Evolutionary conservation across 495 filamentous ascomycete genomes (phyloP), one percentile per base, ranked within the genome.

Genomic region (Aspergillus homomorphus): DNA sequence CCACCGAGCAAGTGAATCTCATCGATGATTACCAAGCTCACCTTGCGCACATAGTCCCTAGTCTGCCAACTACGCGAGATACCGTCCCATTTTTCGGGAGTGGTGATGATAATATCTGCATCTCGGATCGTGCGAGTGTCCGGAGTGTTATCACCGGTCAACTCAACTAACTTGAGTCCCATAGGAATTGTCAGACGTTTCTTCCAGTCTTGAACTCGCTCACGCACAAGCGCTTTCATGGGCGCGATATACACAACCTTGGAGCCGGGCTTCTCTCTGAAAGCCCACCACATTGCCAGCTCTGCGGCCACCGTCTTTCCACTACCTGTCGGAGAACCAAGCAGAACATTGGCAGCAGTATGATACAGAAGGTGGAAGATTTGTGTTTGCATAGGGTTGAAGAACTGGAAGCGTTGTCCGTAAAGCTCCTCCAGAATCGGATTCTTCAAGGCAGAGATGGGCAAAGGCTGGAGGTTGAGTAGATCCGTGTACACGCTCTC

Each of bases 231-330:
- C 2, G 94, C 94, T 68, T 99, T 99, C 94, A 99, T 99, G 0
- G 94, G 94, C 3, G 94, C 94, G 63, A 99, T 98, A 66, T 99
- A 99, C 22, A 99, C 92, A 1, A 99, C 93, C 74, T 99, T 99
- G 3, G 90, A 96, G 2, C 92, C 91, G 1, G 95, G 95, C 43
- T 88, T 89, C 69, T 98, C 92, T 12, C 93, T 87, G 73, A 99
- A 98, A 6, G 95, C 92, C 93, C 91, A 96, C 94, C 94, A 99
- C 95, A 99, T 98, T n/a, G 95, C 95, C 53, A 99, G 69, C 67
- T 99, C 94, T 28, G 88, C 89, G 15, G 94, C 94, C 28, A 99
- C 86, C 2, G 94, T 99, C 76, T 99, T 99, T 56, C 94, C 94
- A 77, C 89, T 94, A 51, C 94, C 94, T 6, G 94, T 99, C 6